These are phyloP conservation scores for Boletus reticuloceps DNA, from an alignment of 768 basidiomycete genomes.

Conservation along the genomic window DNA sequence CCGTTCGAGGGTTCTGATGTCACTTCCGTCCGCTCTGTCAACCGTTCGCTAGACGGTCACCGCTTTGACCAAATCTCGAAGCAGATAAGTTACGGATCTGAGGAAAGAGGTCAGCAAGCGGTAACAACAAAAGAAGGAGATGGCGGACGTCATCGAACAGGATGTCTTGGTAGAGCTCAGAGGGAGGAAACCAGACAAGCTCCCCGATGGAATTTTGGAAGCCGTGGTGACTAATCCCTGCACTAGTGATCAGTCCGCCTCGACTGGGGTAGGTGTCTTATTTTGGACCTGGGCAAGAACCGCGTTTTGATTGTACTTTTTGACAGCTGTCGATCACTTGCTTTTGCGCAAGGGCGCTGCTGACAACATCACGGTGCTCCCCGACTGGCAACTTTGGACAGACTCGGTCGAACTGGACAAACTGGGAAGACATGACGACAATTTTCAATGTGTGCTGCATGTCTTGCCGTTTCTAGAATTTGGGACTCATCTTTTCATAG, in stretches of 20 bases:
- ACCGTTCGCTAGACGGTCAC: too few species aligned
- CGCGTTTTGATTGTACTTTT: slow-evolving; percentile 3
- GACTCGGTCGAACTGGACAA: slow-evolving; percentile 79
- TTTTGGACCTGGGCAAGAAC: not conserved
- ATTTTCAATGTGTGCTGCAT: slow-evolving; percentile 73
- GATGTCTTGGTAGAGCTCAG: too few species aligned
- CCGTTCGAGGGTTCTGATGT: too few species aligned
- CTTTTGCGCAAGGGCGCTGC: slow-evolving; percentile 75
- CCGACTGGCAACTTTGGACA: slow-evolving; percentile 80
- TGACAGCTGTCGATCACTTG: slow-evolving; percentile 69
- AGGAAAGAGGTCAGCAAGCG: too few species aligned
- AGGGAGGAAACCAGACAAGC: too few species aligned
- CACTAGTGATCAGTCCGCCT: slow-evolving; percentile 37
- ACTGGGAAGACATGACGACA: slow-evolving; percentile 71
- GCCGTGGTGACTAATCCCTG: slow-evolving; percentile 62
- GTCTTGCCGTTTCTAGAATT: not conserved
- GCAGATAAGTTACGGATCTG: too few species aligned
- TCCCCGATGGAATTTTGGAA: slow-evolving; percentile 81
- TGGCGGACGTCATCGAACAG: too few species aligned
- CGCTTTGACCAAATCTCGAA: too few species aligned
- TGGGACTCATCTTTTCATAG: slow-evolving; percentile 36
- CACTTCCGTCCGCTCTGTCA: too few species aligned
- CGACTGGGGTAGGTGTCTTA: slow-evolving; percentile 52
- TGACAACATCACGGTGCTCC: slow-evolving; percentile 83
- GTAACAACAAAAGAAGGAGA: too few species aligned